These are phyloP conservation scores for Trichothecium sympodiale DNA, from an alignment of 2,329 filamentous ascomycete genomes.

Conservation along the genomic window DNA sequence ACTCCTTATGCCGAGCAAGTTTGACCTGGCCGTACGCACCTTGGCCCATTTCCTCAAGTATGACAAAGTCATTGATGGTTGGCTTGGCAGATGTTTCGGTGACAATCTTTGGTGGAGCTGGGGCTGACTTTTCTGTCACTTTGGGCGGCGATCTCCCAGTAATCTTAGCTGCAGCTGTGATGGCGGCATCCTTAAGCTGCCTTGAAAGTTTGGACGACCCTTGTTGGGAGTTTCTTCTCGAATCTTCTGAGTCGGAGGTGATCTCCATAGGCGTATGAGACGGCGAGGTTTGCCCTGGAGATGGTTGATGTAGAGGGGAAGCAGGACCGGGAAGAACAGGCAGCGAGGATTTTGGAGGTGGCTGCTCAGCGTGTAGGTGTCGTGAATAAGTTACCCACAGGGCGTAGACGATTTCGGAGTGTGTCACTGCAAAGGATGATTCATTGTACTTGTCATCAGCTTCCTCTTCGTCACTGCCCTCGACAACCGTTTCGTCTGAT, in stretches of 20 bases:
- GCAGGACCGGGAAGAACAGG: constrained; percentile 1
- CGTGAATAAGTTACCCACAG: constrained; percentile 96
- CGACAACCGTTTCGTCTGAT: constrained; percentile 53
- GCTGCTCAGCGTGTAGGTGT: constrained; percentile 69
- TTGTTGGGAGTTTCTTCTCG: constrained; percentile 26
- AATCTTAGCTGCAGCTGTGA: constrained; percentile 42
- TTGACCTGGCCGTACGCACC: constrained; percentile 98
- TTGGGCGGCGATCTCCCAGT: constrained; percentile 20
- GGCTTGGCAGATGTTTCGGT: constrained; percentile 49
- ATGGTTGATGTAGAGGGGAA: constrained; percentile 66
- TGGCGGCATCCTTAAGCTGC: constrained; percentile 46
- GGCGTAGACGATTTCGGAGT: constrained; percentile 79
- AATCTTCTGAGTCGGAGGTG: constrained; percentile 39
- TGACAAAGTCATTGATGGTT: constrained; percentile 78
- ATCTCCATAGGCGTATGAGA: constrained; percentile 46
- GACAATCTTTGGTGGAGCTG: constrained; percentile 15
- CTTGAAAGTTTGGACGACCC: constrained; percentile 38
- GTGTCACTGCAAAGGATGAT: constrained; percentile 34
- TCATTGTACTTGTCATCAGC: constrained; percentile 23
- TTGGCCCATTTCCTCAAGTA: constrained; percentile 96
- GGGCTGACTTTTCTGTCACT: constrained; percentile 2
- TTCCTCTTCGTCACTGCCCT: constrained; percentile 45
- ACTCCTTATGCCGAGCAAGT: constrained; percentile 74
- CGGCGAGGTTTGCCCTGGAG: constrained; percentile 57
- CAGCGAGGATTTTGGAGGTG: constrained; percentile 41